These are phyloP conservation scores for Fusarium metavorans DNA, from an alignment of 2,329 filamentous ascomycete species.

Conservation along the genomic window DNA sequence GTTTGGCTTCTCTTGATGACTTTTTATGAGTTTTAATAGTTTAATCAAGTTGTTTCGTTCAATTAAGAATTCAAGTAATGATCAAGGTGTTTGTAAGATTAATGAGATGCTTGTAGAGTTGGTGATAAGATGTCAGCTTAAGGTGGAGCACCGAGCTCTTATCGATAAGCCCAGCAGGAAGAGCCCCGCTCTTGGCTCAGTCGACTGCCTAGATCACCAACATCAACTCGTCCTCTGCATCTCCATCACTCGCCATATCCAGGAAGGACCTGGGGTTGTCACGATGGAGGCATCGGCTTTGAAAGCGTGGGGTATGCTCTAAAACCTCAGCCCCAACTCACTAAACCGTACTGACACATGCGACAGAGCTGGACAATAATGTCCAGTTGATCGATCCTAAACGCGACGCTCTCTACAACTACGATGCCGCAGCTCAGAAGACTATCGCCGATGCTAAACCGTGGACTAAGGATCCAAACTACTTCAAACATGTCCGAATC, in stretches of 20 bases:
- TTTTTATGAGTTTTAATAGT: neutral
- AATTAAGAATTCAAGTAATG: neutral
- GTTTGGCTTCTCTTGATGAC: neutral
- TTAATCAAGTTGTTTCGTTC: neutral
- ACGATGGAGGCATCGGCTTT: constrained; percentile 48
- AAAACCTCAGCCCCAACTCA: neutral
- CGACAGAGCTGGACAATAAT: constrained; percentile 86
- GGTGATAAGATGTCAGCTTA: neutral
- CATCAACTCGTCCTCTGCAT: constrained; percentile 34
- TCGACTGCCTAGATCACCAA: constrained; percentile 22
- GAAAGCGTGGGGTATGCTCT: constrained; percentile 46
- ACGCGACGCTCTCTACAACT: constrained; percentile 92
- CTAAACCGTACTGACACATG: constrained; percentile 19
- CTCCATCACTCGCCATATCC: constrained; percentile 19
- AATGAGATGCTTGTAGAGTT: neutral
- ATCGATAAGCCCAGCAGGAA: constrained; percentile 39
- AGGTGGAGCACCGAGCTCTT: constrained; percentile 32
- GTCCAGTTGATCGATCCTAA: constrained; percentile 85
- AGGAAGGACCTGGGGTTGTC: constrained; percentile 25
- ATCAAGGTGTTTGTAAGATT: neutral
- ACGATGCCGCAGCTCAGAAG: constrained; percentile 77
- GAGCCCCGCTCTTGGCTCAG: neutral
- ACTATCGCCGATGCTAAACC: constrained; percentile 73
- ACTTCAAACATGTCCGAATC: constrained; percentile 95
- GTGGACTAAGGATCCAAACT: constrained; percentile 82